Evolutionary conservation across 148 eudicot species (phyloP).

Genomic region (Silene latifolia): DNA sequence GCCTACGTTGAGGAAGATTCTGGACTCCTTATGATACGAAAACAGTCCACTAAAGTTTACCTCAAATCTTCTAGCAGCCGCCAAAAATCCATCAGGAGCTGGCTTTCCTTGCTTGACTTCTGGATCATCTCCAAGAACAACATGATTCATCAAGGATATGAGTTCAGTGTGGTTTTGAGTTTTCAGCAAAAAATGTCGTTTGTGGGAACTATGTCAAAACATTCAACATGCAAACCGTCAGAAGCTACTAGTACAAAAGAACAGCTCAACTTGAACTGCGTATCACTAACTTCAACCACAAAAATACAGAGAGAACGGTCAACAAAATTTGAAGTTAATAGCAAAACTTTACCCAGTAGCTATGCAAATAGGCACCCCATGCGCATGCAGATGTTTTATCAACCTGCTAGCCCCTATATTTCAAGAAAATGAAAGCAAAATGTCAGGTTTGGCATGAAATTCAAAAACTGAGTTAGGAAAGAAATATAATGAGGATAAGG

Average conservation of each 20-base stretch:
- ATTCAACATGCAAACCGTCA: neutral
- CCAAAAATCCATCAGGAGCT: constrained; percentile 81
- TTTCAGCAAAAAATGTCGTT: constrained; percentile 73
- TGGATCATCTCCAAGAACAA: constrained; percentile 94
- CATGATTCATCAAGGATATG: constrained; percentile 90
- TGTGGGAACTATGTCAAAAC: constrained; percentile 55
- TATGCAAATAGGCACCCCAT: constrained; percentile 73
- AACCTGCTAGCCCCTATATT: constrained; percentile 65
- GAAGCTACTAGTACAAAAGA: neutral
- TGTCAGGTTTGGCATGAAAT: neutral
- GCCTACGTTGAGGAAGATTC: constrained; percentile 1
- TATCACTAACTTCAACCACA: neutral
- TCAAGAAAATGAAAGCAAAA: constrained; percentile 10
- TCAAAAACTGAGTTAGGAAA: neutral
- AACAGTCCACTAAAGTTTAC: constrained; percentile 27
- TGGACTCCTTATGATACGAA: neutral
- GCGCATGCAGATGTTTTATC: constrained; percentile 71
- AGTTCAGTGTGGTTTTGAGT: constrained; percentile 74
- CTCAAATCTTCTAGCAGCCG: constrained; percentile 93
- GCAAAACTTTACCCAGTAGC: constrained; percentile 69
- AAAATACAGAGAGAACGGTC: constrained; percentile 4
- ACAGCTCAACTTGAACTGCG: neutral
- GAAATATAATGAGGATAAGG: neutral
- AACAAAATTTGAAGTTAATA: neutral
- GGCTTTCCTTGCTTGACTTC: constrained; percentile 98